These are phyloP conservation scores for Laetiporus sulphureus DNA, from an alignment of 1,284 basidiomycete species.

Conservation along the genomic window DNA sequence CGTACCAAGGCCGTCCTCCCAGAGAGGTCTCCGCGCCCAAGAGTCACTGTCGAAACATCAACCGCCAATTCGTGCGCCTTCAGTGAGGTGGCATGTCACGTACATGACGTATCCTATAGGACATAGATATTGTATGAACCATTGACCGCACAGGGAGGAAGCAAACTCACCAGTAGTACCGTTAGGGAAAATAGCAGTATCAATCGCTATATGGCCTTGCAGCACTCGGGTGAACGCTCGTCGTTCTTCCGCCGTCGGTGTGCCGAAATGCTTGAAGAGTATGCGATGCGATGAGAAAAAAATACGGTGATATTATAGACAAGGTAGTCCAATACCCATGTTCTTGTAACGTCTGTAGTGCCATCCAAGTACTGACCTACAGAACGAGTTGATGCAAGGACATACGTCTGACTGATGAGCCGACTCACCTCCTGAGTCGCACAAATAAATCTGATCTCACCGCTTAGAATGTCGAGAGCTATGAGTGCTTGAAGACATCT, in stretches of 20 bases:
- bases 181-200: slow-evolving; percentile 79
- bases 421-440: slow-evolving; percentile 80
- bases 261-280: slow-evolving; percentile 94
- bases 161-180: slow-evolving; percentile 70
- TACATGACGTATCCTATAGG: slow-evolving; percentile 43
- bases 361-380: slow-evolving; percentile 86
- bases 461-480: too few species aligned
- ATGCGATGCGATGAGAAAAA: too few species aligned
- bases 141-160: neutral
- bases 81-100: neutral
- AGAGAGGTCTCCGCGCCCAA: slow-evolving; percentile 79
- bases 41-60: too few species aligned
- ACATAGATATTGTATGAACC: neutral
- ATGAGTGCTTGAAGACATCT: slow-evolving; percentile 1
- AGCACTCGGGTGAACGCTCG: slow-evolving; percentile 90
- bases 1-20: slow-evolving; percentile 86
- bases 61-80: too few species aligned
- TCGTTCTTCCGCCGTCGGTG: slow-evolving; percentile 76
- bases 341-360: slow-evolving; percentile 92
- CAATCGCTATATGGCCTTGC: slow-evolving; percentile 93
- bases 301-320: too few species aligned
- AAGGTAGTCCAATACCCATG: slow-evolving; percentile 53
- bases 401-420: neutral
- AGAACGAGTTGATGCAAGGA: neutral
- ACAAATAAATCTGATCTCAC: slow-evolving; percentile 72